These are phyloP conservation scores for Mucor piriformis DNA, from an alignment of 371 early-diverging fungal genomes.

Conservation along the genomic window DNA sequence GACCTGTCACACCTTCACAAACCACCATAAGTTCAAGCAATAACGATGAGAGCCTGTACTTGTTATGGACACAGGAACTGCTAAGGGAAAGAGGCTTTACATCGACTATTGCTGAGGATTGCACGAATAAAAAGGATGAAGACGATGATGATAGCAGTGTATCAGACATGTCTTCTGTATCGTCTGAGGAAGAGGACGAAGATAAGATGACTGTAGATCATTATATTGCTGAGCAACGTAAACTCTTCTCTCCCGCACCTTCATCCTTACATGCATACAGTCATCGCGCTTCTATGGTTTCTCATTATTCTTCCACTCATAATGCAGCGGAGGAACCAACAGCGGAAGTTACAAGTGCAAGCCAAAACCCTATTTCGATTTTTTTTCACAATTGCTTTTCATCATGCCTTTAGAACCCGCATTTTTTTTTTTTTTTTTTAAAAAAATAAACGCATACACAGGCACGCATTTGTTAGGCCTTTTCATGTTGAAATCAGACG, in stretches of 20 bases:
- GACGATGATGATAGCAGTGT: slow-evolving; percentile 34
- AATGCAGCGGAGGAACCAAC: neutral
- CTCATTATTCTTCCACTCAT: slow-evolving; percentile 2
- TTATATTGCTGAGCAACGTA: slow-evolving; percentile 10
- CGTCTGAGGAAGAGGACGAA: slow-evolving; percentile 12
- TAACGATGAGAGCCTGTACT: slow-evolving; percentile 40
- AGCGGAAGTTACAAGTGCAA: neutral
- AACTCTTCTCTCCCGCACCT: slow-evolving; percentile 1
- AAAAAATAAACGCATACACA: no score
- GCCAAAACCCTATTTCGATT: no score
- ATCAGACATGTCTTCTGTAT: slow-evolving; percentile 12
- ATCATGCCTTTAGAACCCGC: neutral
- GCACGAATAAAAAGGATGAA: slow-evolving; percentile 11
- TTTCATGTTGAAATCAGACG: no score
- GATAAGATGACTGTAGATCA: neutral
- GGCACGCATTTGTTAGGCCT: no score
- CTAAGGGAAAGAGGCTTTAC: slow-evolving; percentile 34
- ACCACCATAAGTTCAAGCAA: slow-evolving; percentile 23
- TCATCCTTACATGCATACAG: neutral
- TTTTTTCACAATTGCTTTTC: neutral
- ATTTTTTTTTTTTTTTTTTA: no score
- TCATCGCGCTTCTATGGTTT: slow-evolving; percentile 3
- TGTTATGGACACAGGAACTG: slow-evolving; percentile 44
- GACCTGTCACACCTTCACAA: slow-evolving; percentile 11
- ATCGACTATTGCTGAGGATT: slow-evolving; percentile 24